Base-by-base conservation (phyloP, 1,284 basidiomycete genomes). In the Ceratobasidium sp. region DNA sequence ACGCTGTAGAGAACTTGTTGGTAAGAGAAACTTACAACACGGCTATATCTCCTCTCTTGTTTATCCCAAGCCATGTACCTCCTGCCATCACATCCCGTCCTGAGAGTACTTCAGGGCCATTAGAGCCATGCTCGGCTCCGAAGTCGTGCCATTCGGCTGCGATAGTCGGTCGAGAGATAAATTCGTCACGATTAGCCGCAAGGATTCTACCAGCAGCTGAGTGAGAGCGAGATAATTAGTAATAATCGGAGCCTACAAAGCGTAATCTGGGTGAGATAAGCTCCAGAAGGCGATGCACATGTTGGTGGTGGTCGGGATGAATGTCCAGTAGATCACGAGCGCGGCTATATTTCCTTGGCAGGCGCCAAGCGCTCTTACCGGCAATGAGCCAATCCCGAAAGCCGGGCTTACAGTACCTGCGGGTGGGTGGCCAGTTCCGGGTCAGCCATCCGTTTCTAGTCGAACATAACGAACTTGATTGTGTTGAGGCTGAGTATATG, bases 251-350 rank as follows among this genome's bases (percentile, higher is more conserved):
- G 89, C 94, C 85, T 85, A 94, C 94, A 95, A 87, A 15, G 93
- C 90, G 83, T 94, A 95, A 67, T 91, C 89, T 40, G 91, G 90
- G 83, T 93, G 91, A 71, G 93, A 88, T 4, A 94, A 87, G 69
- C 92, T 89, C 91, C 92, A 95, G 83, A 94, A 88, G 66, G 88
- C 92, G 81, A 95, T 89, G 84, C 94, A 95, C 94, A 95, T 94
- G 26, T 26, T 18, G 58, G 58, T 61, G 58, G 26, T 61, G 9
- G 58, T 28, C 28, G 58, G 23, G 23, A 23, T 9, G 55, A n/a
- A 56, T 56, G 55, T 1, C 55, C 13, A 3, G 55, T 13, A n/a
- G n/a, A 49, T 18, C 33, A 33, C 33, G 33, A 33, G 33, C 33
- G 33, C 4, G 33, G 33, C 33, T 33, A 33, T 33, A 33, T n/a